These are phyloP conservation scores for Tolypocladium amazonense DNA, from an alignment of 2,329 filamentous ascomycete species.

Conservation along the genomic window DNA sequence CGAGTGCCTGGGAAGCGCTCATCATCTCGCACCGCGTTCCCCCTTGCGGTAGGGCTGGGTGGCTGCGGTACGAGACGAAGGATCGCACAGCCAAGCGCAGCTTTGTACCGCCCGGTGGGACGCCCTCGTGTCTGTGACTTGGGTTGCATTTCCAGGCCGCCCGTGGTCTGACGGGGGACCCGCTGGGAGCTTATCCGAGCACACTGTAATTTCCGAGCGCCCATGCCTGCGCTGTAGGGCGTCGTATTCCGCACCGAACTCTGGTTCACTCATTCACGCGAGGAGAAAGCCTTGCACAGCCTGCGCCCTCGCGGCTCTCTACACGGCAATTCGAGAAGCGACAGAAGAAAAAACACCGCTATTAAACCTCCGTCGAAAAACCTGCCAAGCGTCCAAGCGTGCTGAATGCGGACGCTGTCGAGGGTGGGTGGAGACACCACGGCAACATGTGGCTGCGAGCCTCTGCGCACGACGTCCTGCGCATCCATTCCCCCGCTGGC, in stretches of 20 bases:
- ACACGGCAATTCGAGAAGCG: neutral
- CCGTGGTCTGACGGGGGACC: neutral
- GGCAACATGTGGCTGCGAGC: neutral
- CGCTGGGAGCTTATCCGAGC: neutral
- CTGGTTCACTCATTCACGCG: too few relatives aligned
- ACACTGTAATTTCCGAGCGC: neutral
- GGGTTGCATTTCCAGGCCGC: neutral
- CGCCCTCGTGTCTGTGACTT: neutral
- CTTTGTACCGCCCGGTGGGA: neutral
- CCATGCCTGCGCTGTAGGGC: neutral
- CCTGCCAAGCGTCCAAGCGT: neutral
- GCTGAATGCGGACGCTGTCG: neutral
- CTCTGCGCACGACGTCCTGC: too few relatives aligned
- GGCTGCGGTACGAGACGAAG: neutral
- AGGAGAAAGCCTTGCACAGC: neutral
- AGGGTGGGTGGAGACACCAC: neutral
- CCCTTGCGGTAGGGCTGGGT: neutral
- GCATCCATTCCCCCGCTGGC: too few relatives aligned
- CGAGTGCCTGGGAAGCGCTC: too few relatives aligned
- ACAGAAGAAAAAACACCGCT: too few relatives aligned
- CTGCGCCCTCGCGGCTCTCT: neutral
- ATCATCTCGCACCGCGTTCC: neutral
- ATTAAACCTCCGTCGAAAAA: neutral
- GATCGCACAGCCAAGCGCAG: neutral
- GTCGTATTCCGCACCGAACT: neutral